Evolutionary conservation across 331 rosid species (phyloP).

Genomic region (Spiraea crenata): DNA sequence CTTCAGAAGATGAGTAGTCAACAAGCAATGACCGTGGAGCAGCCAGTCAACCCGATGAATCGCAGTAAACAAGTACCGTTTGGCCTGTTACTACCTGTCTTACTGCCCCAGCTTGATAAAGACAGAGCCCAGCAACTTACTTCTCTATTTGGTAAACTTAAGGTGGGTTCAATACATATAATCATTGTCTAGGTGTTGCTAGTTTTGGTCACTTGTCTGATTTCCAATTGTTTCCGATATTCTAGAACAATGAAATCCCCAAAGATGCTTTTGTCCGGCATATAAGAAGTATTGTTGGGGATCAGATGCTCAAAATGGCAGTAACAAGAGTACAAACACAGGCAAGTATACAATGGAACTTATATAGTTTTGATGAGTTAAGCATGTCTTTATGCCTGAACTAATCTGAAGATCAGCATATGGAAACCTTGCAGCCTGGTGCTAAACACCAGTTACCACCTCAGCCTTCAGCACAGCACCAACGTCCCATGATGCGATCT

Average conservation of each 20-base stretch:
- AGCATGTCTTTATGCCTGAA: constrained; percentile 10
- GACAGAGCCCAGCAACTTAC: constrained; percentile 86
- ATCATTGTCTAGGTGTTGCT: constrained; percentile 8
- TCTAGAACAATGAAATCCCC: constrained; percentile 70
- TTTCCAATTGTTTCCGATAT: constrained; percentile 18
- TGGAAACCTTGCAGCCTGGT: constrained; percentile 35
- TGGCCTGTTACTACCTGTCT: constrained; percentile 72
- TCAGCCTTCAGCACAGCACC: constrained; percentile 42
- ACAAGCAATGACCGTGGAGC: constrained; percentile 65
- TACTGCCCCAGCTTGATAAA: constrained; percentile 80
- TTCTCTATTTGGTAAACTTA: constrained; percentile 65
- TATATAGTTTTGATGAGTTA: constrained; percentile 7
- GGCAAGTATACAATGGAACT: constrained; percentile 35
- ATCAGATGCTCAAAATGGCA: constrained; percentile 80
- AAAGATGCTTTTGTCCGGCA: constrained; percentile 76
- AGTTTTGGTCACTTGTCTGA: not conserved
- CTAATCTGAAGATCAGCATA: constrained; percentile 28
- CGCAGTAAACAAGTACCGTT: constrained; percentile 79
- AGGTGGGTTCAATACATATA: constrained; percentile 47
- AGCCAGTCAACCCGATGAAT: constrained; percentile 52
- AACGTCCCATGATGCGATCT: constrained; percentile 53
- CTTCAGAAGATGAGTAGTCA: constrained; percentile 93
- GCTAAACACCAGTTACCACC: constrained; percentile 36
- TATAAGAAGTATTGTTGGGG: constrained; percentile 74
- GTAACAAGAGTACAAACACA: constrained; percentile 63